phyloP scores from a whole-genome alignment of 208 protist species.

The Borovskyia barvae region DNA sequence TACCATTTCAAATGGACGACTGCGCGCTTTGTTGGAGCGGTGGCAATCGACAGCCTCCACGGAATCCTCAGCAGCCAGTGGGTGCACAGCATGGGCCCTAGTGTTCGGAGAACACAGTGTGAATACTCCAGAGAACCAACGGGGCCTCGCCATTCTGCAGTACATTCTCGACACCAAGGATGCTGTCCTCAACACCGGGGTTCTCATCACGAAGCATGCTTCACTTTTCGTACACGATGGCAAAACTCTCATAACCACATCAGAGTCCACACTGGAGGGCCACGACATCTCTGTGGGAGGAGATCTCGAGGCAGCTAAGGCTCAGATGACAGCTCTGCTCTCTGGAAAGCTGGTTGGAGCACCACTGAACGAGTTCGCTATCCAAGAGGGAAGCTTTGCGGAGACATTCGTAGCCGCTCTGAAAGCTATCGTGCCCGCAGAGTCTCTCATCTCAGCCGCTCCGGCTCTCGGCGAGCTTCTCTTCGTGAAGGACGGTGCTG shows the following conservation, averaged over 20 bases:
- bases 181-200: slow-evolving; percentile 46
- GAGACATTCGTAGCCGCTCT: slow-evolving; percentile 33
- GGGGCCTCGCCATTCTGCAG: slow-evolving; percentile 77
- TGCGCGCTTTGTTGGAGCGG: slow-evolving; percentile 35
- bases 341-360: slow-evolving; percentile 41
- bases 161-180: slow-evolving; percentile 57
- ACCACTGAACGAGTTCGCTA: slow-evolving; percentile 64
- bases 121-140: slow-evolving; percentile 82
- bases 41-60: slow-evolving; percentile 28
- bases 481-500: slow-evolving; percentile 78
- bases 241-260: slow-evolving; percentile 12
- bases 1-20: slow-evolving; percentile 43
- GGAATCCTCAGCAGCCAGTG: slow-evolving; percentile 21
- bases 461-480: slow-evolving; percentile 73
- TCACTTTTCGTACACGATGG: slow-evolving; percentile 48
- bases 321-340: slow-evolving; percentile 24
- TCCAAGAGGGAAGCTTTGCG: slow-evolving; percentile 78
- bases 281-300: slow-evolving; percentile 11
- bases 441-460: slow-evolving; percentile 49
- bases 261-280: slow-evolving; percentile 11
- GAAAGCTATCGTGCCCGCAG: slow-evolving; percentile 17
- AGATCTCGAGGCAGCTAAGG: slow-evolving; percentile 5
- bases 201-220: slow-evolving; percentile 38
- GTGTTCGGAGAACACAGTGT: slow-evolving; percentile 62
- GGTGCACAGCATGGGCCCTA: slow-evolving; percentile 48